Evolutionary conservation across 257 asterid species (phyloP).

Genomic region (Verbena officinalis): DNA sequence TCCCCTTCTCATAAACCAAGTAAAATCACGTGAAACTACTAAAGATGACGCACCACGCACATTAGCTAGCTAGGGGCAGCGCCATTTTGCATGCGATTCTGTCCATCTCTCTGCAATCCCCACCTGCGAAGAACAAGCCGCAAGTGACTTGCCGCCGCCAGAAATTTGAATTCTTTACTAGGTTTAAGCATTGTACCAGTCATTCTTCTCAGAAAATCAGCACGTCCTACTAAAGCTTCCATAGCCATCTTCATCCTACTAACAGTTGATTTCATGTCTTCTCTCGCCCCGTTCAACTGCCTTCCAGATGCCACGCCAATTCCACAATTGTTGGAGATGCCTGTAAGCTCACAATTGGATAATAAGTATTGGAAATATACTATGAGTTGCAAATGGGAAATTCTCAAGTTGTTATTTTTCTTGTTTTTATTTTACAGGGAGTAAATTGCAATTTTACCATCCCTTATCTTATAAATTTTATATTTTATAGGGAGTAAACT

Average conservation of each 20-base stretch:
- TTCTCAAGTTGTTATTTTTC: too few species aligned
- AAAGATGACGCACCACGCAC: too few species aligned
- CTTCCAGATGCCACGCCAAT: constrained; percentile 10
- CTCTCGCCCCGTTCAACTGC: constrained; percentile 23
- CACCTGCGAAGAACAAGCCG: constrained; percentile 31
- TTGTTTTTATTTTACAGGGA: too few species aligned
- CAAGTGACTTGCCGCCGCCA: constrained; percentile 37
- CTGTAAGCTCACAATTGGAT: too few species aligned
- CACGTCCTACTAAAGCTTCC: constrained; percentile 39
- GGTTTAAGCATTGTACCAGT: constrained; percentile 27
- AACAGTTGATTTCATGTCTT: constrained; percentile 9
- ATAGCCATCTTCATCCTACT: constrained; percentile 29
- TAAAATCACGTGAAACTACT: too few species aligned
- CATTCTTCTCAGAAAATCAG: constrained; percentile 41
- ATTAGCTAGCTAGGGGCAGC: neutral
- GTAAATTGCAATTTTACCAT: too few species aligned
- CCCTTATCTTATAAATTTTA: neutral
- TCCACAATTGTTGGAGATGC: constrained; percentile 24
- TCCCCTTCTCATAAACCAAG: too few species aligned
- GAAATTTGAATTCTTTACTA: constrained; percentile 32
- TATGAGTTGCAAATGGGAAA: too few species aligned
- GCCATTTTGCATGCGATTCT: neutral
- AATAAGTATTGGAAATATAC: too few species aligned
- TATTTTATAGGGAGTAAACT: too few species aligned
- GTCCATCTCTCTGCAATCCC: constrained; percentile 35